Evolutionary conservation across 441 rosid species (phyloP), one percentile per base, ranked within the genome.

Genomic region (Jatropha podagrica): DNA sequence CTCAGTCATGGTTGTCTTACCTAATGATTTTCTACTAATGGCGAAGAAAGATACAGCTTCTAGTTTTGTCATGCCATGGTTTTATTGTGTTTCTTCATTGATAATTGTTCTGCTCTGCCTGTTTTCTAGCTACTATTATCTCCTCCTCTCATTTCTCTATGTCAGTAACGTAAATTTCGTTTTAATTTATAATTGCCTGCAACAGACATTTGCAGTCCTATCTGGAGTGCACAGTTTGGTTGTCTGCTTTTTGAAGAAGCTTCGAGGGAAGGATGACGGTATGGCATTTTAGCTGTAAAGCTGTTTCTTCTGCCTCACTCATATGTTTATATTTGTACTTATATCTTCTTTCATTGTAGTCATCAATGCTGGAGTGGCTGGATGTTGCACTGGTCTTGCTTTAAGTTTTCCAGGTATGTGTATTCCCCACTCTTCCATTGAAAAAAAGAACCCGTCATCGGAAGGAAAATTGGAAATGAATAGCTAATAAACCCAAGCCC

Each of bases 191-290:
- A 14, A 46, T 46, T 72, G 67, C 38, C 65, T 42, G 52, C 56
- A 52, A 74, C 75, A 94, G 97, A 84, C 92, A 48, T 95, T 93
- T 80, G 98, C 97, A 15, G 80, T 92, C 76, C 78, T 95, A 64
- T 89, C 97, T 52, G 99, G 98, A 68, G 95, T 93, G 55, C 95
- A 93, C 82, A 88, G 97, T 81, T 85, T 95, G 82, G 99, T 93
- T 65, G 91, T 93, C 68, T 95, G 99, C 86, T 85, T 92, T 80
- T 65, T 95, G 82, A 93, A 92, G 94, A 85, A 83, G 88, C 77
- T 92, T 65, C 85, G 98, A 51, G 94, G 99, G 76, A 95, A 95
- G 84, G 95, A 93, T 84, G 99, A 95, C 49, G 93, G 98, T 95
- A 86, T 84, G 86, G 41, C 55, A 67, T 26, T 7, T 48, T 38